Conservation (phyloP, 129 eudicot species). For the Oenanthe sinensis region DNA sequence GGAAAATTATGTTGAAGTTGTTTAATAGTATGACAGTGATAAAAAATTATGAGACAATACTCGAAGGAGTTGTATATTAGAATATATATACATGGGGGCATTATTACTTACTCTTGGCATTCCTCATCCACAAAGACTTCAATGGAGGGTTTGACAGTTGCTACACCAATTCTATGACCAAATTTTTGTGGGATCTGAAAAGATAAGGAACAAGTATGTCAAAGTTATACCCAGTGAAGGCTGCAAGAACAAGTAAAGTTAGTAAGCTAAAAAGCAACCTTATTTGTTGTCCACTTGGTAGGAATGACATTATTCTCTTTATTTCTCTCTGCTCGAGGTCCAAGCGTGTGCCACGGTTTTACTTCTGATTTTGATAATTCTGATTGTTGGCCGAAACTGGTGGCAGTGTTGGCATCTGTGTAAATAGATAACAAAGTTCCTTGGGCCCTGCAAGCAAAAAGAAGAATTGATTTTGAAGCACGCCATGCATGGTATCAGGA, state of each 20-base stretch:
- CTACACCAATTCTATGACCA: conserved; percentile 39
- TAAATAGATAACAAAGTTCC: conserved; percentile 47
- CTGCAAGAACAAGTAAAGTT: background rate
- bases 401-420: conserved; percentile 37
- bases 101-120: conserved; percentile 49
- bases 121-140: conserved; percentile 91
- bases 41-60: background rate
- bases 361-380: conserved; percentile 32
- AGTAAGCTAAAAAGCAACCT: conserved; percentile 32
- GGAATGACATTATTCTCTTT: conserved; percentile 81
- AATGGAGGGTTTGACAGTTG: conserved; percentile 44
- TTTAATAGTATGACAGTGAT: background rate
- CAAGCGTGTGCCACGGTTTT: conserved; percentile 68
- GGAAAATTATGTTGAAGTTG: background rate
- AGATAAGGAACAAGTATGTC: background rate
- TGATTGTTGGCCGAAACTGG: conserved; percentile 23
- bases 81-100: background rate
- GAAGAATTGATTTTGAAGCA: background rate
- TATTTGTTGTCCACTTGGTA: conserved; percentile 83
- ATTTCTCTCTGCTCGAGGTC: conserved; percentile 79
- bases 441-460: conserved; percentile 29
- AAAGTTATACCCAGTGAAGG: conserved; percentile 2
- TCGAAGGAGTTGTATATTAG: background rate
- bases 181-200: conserved; percentile 69
- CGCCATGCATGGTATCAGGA: background rate